phyloP scores from a whole-genome alignment of 2,329 filamentous ascomycete species.

The Lecanoromycetidae sp. region DNA sequence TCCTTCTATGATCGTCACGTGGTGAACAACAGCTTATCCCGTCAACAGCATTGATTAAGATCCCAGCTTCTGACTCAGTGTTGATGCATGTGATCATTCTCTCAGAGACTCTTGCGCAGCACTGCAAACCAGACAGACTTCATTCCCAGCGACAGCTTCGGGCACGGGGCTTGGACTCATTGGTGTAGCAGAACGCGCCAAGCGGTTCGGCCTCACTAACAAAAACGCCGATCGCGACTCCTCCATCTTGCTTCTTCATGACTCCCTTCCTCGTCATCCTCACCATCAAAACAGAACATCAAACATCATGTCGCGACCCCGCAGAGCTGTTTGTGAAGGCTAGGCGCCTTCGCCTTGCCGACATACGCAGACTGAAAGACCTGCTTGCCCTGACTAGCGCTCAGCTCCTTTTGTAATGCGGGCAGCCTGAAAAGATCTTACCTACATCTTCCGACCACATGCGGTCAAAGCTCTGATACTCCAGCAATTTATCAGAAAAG shows the following conservation, averaged over 20 bases:
- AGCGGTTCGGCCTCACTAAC: constrained; percentile 6
- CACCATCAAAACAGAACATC: constrained; percentile 11
- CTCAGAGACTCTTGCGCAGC: too few relatives aligned
- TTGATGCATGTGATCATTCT: too few relatives aligned
- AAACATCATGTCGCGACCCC: constrained; percentile 22
- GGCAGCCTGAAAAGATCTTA: constrained; percentile 5
- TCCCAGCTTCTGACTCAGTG: too few relatives aligned
- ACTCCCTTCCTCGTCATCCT: constrained; percentile 16
- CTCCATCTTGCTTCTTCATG: constrained; percentile 9
- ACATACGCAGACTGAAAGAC: not conserved
- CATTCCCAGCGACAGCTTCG: not conserved
- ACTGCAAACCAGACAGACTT: not conserved
- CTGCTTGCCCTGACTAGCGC: not conserved
- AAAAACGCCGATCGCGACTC: constrained; percentile 12
- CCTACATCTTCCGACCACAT: not conserved
- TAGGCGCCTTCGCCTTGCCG: constrained; percentile 38
- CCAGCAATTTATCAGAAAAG: too few relatives aligned
- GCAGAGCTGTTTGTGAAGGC: constrained; percentile 22
- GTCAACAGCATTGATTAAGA: too few relatives aligned
- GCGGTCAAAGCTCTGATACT: not conserved
- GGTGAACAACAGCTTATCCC: too few relatives aligned
- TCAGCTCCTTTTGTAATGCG: not conserved
- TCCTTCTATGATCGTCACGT: too few relatives aligned
- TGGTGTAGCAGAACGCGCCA: constrained; percentile 7
- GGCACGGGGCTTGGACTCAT: constrained; percentile 1